Percentiles rank a stretch among this genome's conserved stretches.
phyloP scores from a whole-genome alignment of 352 stramenopile genomes.

The Peronospora destructor region DNA sequence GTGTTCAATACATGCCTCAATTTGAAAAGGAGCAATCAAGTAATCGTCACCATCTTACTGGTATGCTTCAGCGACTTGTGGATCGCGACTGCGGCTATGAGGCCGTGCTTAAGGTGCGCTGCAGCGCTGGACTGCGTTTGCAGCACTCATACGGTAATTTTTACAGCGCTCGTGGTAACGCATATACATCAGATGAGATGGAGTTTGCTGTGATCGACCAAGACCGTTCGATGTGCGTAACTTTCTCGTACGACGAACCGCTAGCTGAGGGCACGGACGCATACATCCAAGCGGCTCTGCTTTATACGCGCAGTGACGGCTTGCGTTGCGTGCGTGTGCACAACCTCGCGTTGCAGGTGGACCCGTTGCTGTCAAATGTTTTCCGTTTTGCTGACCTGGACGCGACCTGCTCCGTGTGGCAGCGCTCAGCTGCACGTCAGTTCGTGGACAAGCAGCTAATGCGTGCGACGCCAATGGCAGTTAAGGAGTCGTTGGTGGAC shows the following conservation, averaged over 20 bases:
- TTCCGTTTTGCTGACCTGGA: conserved; percentile 87
- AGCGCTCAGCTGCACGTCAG: conserved; percentile 66
- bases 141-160: conserved; percentile 84
- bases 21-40: conserved; percentile 81
- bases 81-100: conserved; percentile 78
- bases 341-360: conserved; percentile 79
- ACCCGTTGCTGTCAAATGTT: conserved; percentile 75
- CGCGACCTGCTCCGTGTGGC: conserved; percentile 80
- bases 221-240: conserved; percentile 79
- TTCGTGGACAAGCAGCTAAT: conserved; percentile 80
- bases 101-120: conserved; percentile 85
- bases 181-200: conserved; percentile 74
- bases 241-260: conserved; percentile 84
- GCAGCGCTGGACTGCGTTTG: conserved; percentile 73
- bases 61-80: conserved; percentile 62
- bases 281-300: conserved; percentile 84
- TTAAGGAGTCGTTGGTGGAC: conserved; percentile 79
- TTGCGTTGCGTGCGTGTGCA: conserved; percentile 88
- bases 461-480: conserved; percentile 58
- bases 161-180: conserved; percentile 53
- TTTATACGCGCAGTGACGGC: conserved; percentile 84
- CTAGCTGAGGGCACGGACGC: conserved; percentile 63
- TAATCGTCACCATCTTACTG: conserved; percentile 74
- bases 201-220: conserved; percentile 85
- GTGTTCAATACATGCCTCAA: conserved; percentile 81